phyloP scores from a whole-genome alignment of 495 filamentous ascomycete genomes.

The Jackrogersella minutella region DNA sequence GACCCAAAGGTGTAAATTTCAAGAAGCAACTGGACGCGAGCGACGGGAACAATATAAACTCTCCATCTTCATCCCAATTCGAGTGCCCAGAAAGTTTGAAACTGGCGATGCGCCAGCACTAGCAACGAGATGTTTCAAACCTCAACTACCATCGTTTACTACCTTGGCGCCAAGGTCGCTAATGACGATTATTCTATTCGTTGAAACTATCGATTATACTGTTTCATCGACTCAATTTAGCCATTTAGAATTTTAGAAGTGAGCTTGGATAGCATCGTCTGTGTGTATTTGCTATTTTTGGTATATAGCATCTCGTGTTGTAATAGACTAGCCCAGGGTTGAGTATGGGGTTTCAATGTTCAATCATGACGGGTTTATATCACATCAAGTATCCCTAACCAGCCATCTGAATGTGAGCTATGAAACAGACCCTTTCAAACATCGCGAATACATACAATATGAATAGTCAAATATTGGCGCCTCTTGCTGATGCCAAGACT shows the following conservation, averaged over 20 bases:
- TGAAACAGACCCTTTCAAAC: conserved; percentile 4
- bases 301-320: conserved; percentile 6
- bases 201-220: conserved; percentile 4
- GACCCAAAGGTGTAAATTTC: conserved; percentile 16
- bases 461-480: background rate
- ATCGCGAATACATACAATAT: background rate
- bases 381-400: background rate
- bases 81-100: conserved; percentile 22
- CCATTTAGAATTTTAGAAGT: conserved; percentile 4
- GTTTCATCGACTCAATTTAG: conserved; percentile 17
- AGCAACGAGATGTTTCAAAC: conserved; percentile 29
- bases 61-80: background rate
- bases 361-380: background rate
- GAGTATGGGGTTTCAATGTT: conserved; percentile 4
- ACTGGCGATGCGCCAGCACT: conserved; percentile 23
- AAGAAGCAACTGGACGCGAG: background rate
- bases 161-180: conserved; percentile 35
- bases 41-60: background rate
- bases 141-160: conserved; percentile 19
- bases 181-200: conserved; percentile 9
- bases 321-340: background rate
- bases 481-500: background rate
- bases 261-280: conserved; percentile 5
- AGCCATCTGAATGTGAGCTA: background rate
- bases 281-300: conserved; percentile 28